Conservation (phyloP, 1,139 yeast genomes). For the Taphrina betulina region DNA sequence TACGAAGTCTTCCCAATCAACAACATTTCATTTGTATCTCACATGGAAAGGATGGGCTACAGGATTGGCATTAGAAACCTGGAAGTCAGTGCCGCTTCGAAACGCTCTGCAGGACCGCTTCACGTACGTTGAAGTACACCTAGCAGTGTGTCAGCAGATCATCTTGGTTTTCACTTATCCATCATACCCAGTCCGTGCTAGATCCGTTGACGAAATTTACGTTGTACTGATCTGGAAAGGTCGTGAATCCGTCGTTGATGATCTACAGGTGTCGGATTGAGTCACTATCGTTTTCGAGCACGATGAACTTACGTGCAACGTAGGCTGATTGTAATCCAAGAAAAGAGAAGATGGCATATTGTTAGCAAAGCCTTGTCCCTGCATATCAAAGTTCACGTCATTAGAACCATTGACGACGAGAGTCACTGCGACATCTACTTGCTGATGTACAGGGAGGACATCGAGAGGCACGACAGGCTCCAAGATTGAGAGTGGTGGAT, state of each 20-base stretch:
- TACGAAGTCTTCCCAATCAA: too few relatives aligned
- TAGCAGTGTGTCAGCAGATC: too few relatives aligned
- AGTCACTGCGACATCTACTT: not conserved
- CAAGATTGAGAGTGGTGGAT: not conserved
- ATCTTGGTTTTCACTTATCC: too few relatives aligned
- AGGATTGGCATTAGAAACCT: not conserved
- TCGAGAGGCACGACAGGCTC: slow-evolving; percentile 3
- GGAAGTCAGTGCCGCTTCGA: not conserved
- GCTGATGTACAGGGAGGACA: not conserved
- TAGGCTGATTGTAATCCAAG: not conserved
- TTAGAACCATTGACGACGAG: not conserved
- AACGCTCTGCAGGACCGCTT: too few relatives aligned
- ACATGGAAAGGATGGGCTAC: slow-evolving; percentile 68
- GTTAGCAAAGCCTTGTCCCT: not conserved
- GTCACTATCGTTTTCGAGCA: too few relatives aligned
- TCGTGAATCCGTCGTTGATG: slow-evolving; percentile 3
- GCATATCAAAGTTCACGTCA: slow-evolving; percentile 1
- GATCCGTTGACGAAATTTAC: not conserved
- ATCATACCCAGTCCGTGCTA: not conserved
- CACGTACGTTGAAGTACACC: too few relatives aligned
- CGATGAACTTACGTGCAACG: too few relatives aligned
- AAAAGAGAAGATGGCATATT: not conserved
- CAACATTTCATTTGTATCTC: too few relatives aligned
- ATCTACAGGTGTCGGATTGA: too few relatives aligned
- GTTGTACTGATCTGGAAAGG: not conserved